Evolutionary conservation across 2,329 filamentous ascomycete genomes (phyloP).

Genomic region (Hypoxylon sp.): DNA sequence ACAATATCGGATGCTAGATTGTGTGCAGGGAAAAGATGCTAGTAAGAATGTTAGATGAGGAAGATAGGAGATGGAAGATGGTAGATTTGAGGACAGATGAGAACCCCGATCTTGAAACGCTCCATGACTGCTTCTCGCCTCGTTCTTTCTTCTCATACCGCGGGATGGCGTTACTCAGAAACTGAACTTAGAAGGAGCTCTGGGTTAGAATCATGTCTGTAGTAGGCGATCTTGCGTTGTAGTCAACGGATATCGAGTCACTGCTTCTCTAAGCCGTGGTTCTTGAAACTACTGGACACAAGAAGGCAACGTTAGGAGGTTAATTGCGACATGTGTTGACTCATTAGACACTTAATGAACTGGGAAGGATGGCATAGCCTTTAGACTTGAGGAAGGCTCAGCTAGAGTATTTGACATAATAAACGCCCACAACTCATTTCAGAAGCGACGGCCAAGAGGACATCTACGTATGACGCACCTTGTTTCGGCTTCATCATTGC

Average conservation of each 20-base stretch:
- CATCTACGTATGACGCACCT: conserved; percentile 6
- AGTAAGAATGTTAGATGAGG: conserved; percentile 2
- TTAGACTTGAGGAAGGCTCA: not conserved
- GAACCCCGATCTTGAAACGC: conserved; percentile 3
- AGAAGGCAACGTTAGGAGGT: not conserved
- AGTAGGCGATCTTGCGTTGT: not conserved
- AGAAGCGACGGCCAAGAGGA: not conserved
- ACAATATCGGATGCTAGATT: conserved; percentile 6
- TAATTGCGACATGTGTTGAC: not conserved
- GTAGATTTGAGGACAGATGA: not conserved
- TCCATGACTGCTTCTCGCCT: not conserved
- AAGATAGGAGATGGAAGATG: not conserved
- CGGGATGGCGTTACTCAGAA: conserved; percentile 5
- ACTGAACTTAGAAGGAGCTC: not conserved
- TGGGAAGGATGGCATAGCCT: not conserved
- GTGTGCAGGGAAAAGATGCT: not conserved
- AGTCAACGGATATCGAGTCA: conserved; percentile 1
- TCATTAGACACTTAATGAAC: not conserved
- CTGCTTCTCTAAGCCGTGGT: not conserved
- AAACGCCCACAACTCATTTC: not conserved
- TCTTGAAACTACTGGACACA: not conserved
- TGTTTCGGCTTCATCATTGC: conserved; percentile 1
- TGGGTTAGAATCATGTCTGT: not conserved
- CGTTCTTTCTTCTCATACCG: conserved; percentile 16
- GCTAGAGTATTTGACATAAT: not conserved